Evolutionary conservation across 495 filamentous ascomycete genomes (phyloP).

Genomic region (Immersiella caudata): DNA sequence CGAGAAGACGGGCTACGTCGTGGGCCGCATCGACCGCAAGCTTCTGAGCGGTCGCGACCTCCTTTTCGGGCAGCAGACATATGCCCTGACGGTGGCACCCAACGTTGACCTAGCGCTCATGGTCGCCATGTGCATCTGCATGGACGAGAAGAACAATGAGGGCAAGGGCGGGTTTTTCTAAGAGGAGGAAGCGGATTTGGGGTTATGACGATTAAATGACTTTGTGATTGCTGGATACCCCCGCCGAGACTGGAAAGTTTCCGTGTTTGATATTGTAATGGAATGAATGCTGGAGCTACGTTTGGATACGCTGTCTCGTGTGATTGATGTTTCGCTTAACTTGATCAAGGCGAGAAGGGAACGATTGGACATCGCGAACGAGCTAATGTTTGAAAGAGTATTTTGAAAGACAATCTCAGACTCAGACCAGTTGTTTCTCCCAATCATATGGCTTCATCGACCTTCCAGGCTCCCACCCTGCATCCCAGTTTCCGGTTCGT

Average conservation of each 20-base stretch:
- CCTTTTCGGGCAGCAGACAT: slow-evolving; percentile 61
- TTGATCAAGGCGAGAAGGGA: no score
- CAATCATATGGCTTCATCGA: no score
- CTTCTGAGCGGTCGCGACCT: slow-evolving; percentile 56
- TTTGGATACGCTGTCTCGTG: no score
- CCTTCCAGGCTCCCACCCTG: no score
- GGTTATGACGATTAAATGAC: background rate
- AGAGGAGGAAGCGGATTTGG: background rate
- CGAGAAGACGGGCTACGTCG: slow-evolving; percentile 41
- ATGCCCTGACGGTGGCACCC: slow-evolving; percentile 60
- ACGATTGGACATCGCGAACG: no score
- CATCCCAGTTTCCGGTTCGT: no score
- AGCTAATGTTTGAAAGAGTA: no score
- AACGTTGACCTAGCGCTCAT: slow-evolving; percentile 62
- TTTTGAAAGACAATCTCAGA: no score
- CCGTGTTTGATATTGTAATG: background rate
- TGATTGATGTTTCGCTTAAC: no score
- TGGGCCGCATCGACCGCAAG: slow-evolving; percentile 60
- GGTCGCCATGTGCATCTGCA: slow-evolving; percentile 61
- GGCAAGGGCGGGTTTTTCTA: slow-evolving; percentile 10
- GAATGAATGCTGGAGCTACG: background rate
- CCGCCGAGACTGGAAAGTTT: background rate
- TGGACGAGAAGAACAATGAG: slow-evolving; percentile 64
- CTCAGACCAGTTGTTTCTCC: no score
- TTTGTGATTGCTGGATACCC: slow-evolving; percentile 3